Evolutionary conservation across 352 stramenopile genomes (phyloP).

Genomic region (Blastocystis sp.): DNA sequence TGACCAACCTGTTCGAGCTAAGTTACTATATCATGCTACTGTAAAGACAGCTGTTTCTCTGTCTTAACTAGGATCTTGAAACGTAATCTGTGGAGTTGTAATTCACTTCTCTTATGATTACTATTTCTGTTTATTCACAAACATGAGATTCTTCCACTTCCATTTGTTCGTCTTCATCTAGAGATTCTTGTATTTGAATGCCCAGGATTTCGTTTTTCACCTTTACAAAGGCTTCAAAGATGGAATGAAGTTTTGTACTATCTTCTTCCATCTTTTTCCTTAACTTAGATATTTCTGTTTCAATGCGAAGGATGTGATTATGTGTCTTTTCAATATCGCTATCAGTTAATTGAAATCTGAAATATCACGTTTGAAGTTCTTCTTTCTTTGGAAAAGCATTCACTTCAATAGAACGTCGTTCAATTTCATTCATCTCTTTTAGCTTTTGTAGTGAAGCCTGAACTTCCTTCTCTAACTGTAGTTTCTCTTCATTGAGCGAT

Average conservation of each 20-base stretch:
- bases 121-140: not conserved
- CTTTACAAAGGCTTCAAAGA: not conserved
- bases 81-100: too few species aligned
- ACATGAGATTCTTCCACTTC: not conserved
- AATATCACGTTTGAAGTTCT: not conserved
- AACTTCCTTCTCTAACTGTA: conserved; percentile 14
- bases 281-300: not conserved
- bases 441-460: not conserved
- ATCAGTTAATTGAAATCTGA: not conserved
- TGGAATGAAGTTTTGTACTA: not conserved
- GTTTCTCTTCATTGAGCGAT: conserved; percentile 1
- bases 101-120: too few species aligned
- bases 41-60: too few species aligned
- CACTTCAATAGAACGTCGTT: conserved; percentile 11
- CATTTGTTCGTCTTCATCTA: not conserved
- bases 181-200: not conserved
- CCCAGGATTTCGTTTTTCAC: not conserved
- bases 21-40: too few species aligned
- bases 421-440: conserved; percentile 48
- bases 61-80: too few species aligned
- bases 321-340: not conserved
- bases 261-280: conserved; percentile 23
- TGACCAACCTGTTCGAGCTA: too few species aligned
- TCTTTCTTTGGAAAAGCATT: not conserved
- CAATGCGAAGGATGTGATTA: not conserved